phyloP scores from a whole-genome alignment of 805 yeast genomes.

The Candida peoriensis region DNA sequence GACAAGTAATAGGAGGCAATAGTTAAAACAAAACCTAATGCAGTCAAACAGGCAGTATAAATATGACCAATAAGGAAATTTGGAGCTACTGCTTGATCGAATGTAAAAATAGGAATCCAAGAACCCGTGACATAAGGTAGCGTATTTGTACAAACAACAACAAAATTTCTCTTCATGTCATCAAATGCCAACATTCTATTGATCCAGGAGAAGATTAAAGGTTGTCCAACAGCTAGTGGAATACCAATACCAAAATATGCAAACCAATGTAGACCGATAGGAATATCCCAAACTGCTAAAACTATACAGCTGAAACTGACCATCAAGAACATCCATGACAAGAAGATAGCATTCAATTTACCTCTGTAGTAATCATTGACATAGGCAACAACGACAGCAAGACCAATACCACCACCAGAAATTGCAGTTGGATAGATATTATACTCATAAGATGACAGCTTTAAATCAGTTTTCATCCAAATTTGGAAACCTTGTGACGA shows the following conservation, averaged over 20 bases:
- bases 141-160: conserved; percentile 37
- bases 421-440: conserved; percentile 38
- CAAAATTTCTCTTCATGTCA: conserved; percentile 30
- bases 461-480: conserved; percentile 39
- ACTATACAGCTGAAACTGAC: conserved; percentile 37
- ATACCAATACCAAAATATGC: conserved; percentile 43
- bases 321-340: conserved; percentile 33
- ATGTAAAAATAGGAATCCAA: conserved; percentile 37
- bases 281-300: conserved; percentile 45
- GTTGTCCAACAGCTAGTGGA: conserved; percentile 50
- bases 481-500: conserved; percentile 39
- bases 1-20: neutral
- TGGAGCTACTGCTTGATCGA: conserved; percentile 35
- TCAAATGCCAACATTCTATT: conserved; percentile 37
- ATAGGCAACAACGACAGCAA: conserved; percentile 34
- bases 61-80: conserved; percentile 33
- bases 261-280: conserved; percentile 44
- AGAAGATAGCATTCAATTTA: conserved; percentile 31
- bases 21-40: conserved; percentile 4
- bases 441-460: conserved; percentile 30
- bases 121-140: conserved; percentile 37
- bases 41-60: conserved; percentile 25
- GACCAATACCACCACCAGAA: conserved; percentile 34
- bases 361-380: conserved; percentile 33
- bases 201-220: conserved; percentile 52